Conservation (phyloP, 2,329 filamentous ascomycete genomes). For the Acarospora socialis region DNA sequence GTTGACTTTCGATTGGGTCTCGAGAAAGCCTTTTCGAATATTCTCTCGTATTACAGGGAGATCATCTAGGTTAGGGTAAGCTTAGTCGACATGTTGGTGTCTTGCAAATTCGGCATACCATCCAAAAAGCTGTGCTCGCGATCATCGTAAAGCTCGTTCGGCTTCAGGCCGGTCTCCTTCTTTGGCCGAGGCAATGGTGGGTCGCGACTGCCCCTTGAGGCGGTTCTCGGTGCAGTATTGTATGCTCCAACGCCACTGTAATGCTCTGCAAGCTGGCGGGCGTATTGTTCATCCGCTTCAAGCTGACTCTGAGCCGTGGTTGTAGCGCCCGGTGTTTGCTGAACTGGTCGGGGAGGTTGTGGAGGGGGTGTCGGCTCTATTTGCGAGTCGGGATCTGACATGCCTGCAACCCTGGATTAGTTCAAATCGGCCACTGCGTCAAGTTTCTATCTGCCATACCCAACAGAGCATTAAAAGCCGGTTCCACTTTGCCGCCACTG, state of each 20-base stretch:
- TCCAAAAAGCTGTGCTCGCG: constrained; percentile 85
- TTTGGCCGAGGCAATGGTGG: constrained; percentile 31
- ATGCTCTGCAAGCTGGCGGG: constrained; percentile 82
- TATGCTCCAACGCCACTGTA: constrained; percentile 38
- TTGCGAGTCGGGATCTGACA: constrained; percentile 66
- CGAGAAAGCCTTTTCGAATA: constrained; percentile 81
- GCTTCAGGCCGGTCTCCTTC: constrained; percentile 39
- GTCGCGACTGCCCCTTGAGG: constrained; percentile 19
- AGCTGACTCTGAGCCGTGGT: constrained; percentile 60
- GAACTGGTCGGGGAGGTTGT: constrained; percentile 64
- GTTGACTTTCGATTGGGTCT: constrained; percentile 88
- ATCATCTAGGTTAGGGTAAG: constrained; percentile 47
- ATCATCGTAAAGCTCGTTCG: constrained; percentile 47
- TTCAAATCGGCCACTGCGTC: constrained; percentile 1
- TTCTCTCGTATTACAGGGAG: constrained; percentile 87
- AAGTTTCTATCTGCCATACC: constrained; percentile 35
- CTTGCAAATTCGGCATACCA: constrained; percentile 27
- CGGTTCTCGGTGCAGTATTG: constrained; percentile 20
- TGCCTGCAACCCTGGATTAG: constrained; percentile 37
- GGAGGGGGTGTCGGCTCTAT: constrained; percentile 51
- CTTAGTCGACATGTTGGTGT: constrained; percentile 7
- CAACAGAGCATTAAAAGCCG: constrained; percentile 87
- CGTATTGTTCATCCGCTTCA: constrained; percentile 81
- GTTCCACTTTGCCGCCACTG: constrained; percentile 76
- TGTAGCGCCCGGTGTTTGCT: constrained; percentile 26